Evolutionary conservation across 805 yeast genomes (phyloP), one percentile per base, ranked within the genome.

Genomic region (Candida nanaspora): DNA sequence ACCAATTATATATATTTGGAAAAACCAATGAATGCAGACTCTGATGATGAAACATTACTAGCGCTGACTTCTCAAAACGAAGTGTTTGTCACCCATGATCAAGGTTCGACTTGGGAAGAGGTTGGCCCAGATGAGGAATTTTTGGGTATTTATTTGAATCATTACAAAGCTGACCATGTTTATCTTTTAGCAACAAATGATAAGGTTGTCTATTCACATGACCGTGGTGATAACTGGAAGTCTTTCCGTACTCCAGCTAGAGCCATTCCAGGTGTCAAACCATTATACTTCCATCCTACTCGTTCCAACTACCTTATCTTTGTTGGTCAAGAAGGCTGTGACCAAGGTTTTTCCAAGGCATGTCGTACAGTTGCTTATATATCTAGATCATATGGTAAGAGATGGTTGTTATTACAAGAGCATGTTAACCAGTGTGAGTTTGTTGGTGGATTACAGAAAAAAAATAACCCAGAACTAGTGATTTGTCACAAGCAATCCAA

Each of bases 71-170:
- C 62, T 25, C 67, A 70, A 27, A 69, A 74, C 41, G 68, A 69
- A 26, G 78, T 78, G 2, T 83, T 68, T 52, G 75, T 85, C 6
- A 81, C 95, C 1, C 80, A 77, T 49, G 78, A 86, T 57, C 83
- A 82, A 40, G 93, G 93, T 18, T 53, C 63, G 10, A 55, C 58
- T 2, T 76, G 84, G 70, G 68, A 66, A 37, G 59, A 61, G 39
- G 65, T 80, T 19, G 68, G 73, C 2, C 58, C 63, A 35, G 59
- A 61, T 21, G 65, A 75, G 19, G 70, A 68, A 32, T 68, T 83
- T 35, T 42, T 70, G 10, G 78, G 71, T 15, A 69, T 83, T 26
- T 65, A 66, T 33, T 73, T 76, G 40, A 84, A 89, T 43, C 72
- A 73, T 11, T 70, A 66, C 46, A 65, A 68, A 40, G 65, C 75